Percentiles rank a stretch among this genome's conserved stretches.
Evolutionary conservation across 768 basidiomycete species (phyloP).

Genomic region (Calocera cornea): DNA sequence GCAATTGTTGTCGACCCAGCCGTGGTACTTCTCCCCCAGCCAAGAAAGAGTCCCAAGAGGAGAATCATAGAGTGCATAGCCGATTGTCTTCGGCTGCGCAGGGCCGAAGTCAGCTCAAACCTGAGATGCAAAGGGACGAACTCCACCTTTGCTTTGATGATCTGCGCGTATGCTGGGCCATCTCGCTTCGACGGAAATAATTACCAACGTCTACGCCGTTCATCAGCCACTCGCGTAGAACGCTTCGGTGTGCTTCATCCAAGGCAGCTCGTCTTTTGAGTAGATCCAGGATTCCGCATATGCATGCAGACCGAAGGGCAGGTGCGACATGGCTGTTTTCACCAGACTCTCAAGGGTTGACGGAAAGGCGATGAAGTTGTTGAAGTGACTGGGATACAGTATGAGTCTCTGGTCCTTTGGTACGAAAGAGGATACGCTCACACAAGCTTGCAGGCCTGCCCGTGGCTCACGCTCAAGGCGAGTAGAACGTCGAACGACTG

Average conservation of each 20-base stretch:
- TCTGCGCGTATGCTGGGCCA: neutral
- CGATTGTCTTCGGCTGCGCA: conserved; percentile 18
- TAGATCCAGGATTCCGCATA: too few relatives aligned
- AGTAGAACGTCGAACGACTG: neutral
- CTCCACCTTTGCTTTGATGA: neutral
- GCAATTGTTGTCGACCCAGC: neutral
- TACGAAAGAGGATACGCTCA: neutral
- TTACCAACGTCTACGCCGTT: too few relatives aligned
- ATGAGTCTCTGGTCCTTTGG: neutral
- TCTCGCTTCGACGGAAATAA: neutral
- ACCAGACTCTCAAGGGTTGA: neutral
- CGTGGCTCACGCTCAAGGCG: neutral
- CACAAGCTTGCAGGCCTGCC: neutral
- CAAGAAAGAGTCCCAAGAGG: conserved; percentile 20
- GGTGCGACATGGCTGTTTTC: neutral
- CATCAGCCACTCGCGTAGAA: too few relatives aligned
- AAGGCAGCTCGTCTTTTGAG: too few relatives aligned
- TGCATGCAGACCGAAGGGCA: neutral
- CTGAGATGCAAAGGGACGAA: neutral
- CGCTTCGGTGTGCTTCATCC: too few relatives aligned
- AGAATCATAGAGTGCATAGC: conserved; percentile 19
- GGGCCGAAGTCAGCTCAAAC: neutral
- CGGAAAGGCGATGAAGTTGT: neutral
- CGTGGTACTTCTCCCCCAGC: conserved; percentile 17
- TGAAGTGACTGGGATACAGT: neutral